Percentiles rank a stretch among this genome's conserved stretches.
These are phyloP conservation scores for Xylaria sp. DNA, from an alignment of 2,329 filamentous ascomycete species.

Conservation along the genomic window DNA sequence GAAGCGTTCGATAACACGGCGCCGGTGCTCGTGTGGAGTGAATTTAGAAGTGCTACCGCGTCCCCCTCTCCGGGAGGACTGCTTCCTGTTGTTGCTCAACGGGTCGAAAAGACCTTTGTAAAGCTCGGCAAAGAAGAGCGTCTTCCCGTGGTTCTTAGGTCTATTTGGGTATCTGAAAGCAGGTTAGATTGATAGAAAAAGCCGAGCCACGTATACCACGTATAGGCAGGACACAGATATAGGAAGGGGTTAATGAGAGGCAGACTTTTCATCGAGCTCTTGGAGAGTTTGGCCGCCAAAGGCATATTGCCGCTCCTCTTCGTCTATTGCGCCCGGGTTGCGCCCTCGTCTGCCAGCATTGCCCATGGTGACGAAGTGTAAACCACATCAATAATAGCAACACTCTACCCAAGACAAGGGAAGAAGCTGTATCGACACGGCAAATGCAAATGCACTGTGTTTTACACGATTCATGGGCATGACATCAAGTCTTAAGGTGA, in stretches of 20 bases:
- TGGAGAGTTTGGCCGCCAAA: conserved; percentile 52
- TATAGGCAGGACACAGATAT: neutral
- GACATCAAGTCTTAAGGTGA: neutral
- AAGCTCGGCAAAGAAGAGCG: conserved; percentile 83
- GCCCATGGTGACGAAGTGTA: conserved; percentile 48
- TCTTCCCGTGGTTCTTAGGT: conserved; percentile 81
- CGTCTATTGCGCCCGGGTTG: conserved; percentile 57
- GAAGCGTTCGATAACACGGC: conserved; percentile 85
- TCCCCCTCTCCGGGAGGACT: conserved; percentile 69
- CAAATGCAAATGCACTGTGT: neutral
- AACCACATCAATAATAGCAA: too few species aligned
- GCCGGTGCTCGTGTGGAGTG: conserved; percentile 80
- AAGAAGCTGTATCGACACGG: neutral
- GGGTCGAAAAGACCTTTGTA: conserved; percentile 85
- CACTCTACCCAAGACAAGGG: neutral
- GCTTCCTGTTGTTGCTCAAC: conserved; percentile 79
- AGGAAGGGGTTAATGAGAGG: neutral
- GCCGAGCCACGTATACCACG: neutral
- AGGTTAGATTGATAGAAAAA: conserved; percentile 9
- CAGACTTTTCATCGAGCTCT: conserved; percentile 59
- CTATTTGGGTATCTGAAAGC: conserved; percentile 79
- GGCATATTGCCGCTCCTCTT: conserved; percentile 64
- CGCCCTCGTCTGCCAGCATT: conserved; percentile 44
- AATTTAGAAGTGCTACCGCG: conserved; percentile 65
- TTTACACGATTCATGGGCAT: neutral